Evolutionary conservation across 1,284 basidiomycete species (phyloP), one percentile per base, ranked within the genome.

Genomic region (Jaminaea rosea): DNA sequence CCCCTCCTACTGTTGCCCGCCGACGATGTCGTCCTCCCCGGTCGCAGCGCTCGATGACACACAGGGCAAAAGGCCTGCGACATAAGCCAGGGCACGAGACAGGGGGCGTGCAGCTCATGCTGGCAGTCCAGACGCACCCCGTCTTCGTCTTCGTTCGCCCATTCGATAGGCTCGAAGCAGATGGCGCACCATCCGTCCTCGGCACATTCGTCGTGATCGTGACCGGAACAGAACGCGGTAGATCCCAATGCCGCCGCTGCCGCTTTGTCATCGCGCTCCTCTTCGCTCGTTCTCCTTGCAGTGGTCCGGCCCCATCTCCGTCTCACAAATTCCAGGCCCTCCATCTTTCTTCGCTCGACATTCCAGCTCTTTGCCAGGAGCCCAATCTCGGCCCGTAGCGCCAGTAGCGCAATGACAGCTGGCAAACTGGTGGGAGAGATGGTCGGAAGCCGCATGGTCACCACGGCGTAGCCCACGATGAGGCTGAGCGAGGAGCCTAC

Each of bases 91-190:
- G 39, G 39, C 19, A 42, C 39, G 7, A 42, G 39, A 11, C 39
- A 42, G 39, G 39, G 39, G 19, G 39, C 39, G 19, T 42, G 39
- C 39, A 42, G 17, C 23, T 42, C 39, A 23, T 42, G 39, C 19
- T 24, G 19, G 23, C 39, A 42, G 39, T 42, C 39, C 15, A 42
- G 39, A 11, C 39, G 17, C 11, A 24, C 39, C 19, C 13, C 39
- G 39, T 42, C 39, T 24, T 42, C 39, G 19, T 42, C 39, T 24
- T 42, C 39, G 39, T 42, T 11, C 3, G 4, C 11, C 17, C 39
- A 21, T 21, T 17, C 13, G 19, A 42, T 42, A 6, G 17, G 17
- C 23, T 42, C 39, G 4, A 42, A 42, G 39, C 39, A 42, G 23
- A 42, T 42, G 6, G 39, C 17, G 23, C 39, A 42, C 23, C 11